Base-by-base conservation (phyloP, 208 protist species). In the Leishmania martiniquensis region DNA sequence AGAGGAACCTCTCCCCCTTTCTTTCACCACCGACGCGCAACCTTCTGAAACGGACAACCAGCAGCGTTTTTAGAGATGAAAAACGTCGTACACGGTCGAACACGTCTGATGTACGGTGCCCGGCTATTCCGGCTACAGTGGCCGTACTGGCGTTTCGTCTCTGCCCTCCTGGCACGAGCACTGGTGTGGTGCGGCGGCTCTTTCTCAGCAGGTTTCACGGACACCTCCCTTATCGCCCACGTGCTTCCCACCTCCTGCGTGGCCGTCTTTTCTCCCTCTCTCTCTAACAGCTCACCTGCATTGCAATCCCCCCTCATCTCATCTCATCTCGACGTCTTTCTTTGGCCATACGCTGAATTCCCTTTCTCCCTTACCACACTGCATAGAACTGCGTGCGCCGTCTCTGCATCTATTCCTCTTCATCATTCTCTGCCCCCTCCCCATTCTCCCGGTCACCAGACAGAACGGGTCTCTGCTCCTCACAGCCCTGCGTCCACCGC, bases 391-490 rank as follows among this genome's bases (percentile, higher is more conserved):
- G 65, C 34, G 22, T 34, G 39, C 65, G 7, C 22, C 42, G 47
- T 20, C 37, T 51, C 29, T 13, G 57, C 37, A 37, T 51, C 51
- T 45, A 29, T 15, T 47, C 22, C 37, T 29, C 42, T 51, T 51
- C 65, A 42, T 6, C 42, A 34, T 42, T 69, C 29, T 68, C 37
- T n/a, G n/a, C n/a, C n/a, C n/a, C n/a, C n/a, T n/a, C n/a, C n/a
- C n/a, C n/a, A n/a, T n/a, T n/a, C 37, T 25, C 63, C 29, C 63
- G 25, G 42, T 42, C 39, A n/a, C 15, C 39, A 22, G 49, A 32
- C 62, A 68, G 55, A 65, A 76, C 55, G 72, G 67, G 52, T 66
- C 62, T 66, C 55, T 45, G 13, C 55, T 45, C 62, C 22, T 10
- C 5, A 37, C 45, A 17, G 34, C 42, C 57, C 70, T 32, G 25